These are phyloP conservation scores for Coemansia pectinata DNA, from an alignment of 192 early-diverging fungal species.

Conservation along the genomic window DNA sequence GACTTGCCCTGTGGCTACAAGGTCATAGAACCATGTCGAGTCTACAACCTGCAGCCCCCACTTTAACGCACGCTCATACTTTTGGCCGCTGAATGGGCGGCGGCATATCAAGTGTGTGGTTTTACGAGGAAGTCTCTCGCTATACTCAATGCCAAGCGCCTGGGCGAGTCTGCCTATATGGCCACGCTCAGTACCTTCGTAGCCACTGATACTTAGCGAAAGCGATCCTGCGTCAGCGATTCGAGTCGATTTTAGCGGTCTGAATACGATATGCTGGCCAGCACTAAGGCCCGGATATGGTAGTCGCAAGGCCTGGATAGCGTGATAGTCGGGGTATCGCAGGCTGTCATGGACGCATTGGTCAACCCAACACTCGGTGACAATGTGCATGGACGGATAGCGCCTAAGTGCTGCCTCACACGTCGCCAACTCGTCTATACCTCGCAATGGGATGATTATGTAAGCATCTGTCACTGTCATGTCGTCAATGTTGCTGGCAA, in stretches of 20 bases:
- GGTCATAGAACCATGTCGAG: slow-evolving; percentile 56
- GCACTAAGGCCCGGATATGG: slow-evolving; percentile 18
- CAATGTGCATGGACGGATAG: slow-evolving; percentile 29
- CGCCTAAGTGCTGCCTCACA: slow-evolving; percentile 9
- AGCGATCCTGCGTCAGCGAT: background rate
- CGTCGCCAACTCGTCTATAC: slow-evolving; percentile 8
- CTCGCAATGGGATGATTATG: slow-evolving; percentile 30
- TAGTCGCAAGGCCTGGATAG: slow-evolving; percentile 8
- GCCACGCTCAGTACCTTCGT: slow-evolving; percentile 58
- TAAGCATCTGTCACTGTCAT: slow-evolving; percentile 7
- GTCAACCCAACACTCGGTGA: slow-evolving; percentile 66
- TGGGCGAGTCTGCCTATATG: slow-evolving; percentile 55
- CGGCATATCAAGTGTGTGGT: slow-evolving; percentile 74
- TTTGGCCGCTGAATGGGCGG: slow-evolving; percentile 61
- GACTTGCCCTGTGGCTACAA: slow-evolving; percentile 11
- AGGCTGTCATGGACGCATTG: slow-evolving; percentile 52
- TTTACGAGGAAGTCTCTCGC: slow-evolving; percentile 57
- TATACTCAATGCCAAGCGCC: slow-evolving; percentile 52
- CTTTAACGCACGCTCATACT: slow-evolving; percentile 73
- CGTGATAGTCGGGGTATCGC: slow-evolving; percentile 35
- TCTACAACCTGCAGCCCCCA: slow-evolving; percentile 69
- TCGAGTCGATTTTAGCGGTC: slow-evolving; percentile 14
- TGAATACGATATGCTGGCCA: slow-evolving; percentile 50
- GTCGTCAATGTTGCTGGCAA: slow-evolving; percentile 2
- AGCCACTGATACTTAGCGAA: slow-evolving; percentile 59